These are phyloP conservation scores for Chalaropsis thielavioides DNA, from an alignment of 2,329 filamentous ascomycete species.

Conservation along the genomic window DNA sequence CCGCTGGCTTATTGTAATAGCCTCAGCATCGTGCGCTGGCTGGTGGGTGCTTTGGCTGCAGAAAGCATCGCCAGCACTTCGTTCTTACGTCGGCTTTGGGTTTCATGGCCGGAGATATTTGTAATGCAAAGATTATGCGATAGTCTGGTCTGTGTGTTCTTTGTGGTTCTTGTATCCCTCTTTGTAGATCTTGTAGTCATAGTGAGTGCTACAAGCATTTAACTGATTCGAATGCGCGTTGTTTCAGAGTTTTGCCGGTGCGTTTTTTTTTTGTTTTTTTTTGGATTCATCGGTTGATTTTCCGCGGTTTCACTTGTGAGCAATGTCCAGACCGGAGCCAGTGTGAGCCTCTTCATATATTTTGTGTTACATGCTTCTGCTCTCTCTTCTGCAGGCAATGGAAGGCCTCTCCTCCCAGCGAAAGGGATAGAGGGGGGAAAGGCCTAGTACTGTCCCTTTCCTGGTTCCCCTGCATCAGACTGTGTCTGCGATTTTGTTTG, in stretches of 20 bases:
- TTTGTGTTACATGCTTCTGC: not conserved
- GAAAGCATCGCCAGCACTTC: not conserved
- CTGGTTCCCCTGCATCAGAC: no score
- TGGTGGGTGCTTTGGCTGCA: not conserved
- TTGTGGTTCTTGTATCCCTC: not conserved
- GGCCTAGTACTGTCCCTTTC: no score
- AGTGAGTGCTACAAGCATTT: not conserved
- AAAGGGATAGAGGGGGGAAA: no score
- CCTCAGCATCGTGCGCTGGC: not conserved
- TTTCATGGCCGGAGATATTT: not conserved
- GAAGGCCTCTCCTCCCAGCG: not conserved
- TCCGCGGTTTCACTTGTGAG: not conserved
- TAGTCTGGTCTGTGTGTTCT: not conserved
- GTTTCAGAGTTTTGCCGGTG: not conserved
- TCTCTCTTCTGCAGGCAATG: not conserved
- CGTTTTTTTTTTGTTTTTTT: no score
- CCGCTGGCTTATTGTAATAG: not conserved
- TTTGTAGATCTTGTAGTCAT: not conserved
- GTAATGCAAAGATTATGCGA: constrained; percentile 1
- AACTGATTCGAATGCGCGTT: not conserved
- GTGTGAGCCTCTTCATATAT: not conserved
- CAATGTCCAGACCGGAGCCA: not conserved
- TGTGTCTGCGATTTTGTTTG: no score
- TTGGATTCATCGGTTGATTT: not conserved
- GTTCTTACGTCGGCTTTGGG: not conserved